Evolutionary conservation across 2,329 filamentous ascomycete genomes (phyloP).

Genomic region (Diaporthe vexans): DNA sequence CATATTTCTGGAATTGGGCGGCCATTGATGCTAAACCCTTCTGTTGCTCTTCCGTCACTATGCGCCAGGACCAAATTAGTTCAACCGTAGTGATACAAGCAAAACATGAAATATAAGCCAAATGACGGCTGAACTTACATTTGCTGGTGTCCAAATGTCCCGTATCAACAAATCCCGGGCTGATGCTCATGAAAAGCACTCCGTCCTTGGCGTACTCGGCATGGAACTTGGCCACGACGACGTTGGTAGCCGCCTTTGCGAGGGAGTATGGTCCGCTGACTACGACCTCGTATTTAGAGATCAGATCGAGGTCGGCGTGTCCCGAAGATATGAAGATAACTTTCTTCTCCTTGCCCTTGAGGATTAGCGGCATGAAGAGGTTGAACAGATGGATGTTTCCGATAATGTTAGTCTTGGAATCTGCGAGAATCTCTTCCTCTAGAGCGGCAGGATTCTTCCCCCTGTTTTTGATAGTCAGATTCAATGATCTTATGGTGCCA

Average conservation of each 20-base stretch:
- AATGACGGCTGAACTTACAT: constrained; percentile 42
- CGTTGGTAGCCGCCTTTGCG: constrained; percentile 67
- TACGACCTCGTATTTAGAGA: constrained; percentile 48
- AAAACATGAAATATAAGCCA: background rate
- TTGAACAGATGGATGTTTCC: constrained; percentile 67
- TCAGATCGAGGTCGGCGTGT: constrained; percentile 61
- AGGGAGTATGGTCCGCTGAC: constrained; percentile 57
- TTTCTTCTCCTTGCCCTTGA: constrained; percentile 66
- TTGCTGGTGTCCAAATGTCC: constrained; percentile 48
- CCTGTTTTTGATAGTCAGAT: constrained; percentile 43
- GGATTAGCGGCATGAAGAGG: constrained; percentile 66
- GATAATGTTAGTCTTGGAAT: constrained; percentile 64
- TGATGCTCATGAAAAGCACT: constrained; percentile 65
- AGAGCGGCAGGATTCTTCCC: constrained; percentile 45
- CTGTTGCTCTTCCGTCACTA: constrained; percentile 48
- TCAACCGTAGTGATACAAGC: background rate
- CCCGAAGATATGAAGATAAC: constrained; percentile 65
- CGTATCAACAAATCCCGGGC: constrained; percentile 65
- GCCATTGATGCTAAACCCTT: constrained; percentile 45
- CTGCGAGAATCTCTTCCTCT: constrained; percentile 47
- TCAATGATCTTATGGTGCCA: too few species aligned
- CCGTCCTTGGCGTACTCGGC: constrained; percentile 63
- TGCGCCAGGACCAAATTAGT: background rate
- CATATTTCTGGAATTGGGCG: constrained; percentile 52
- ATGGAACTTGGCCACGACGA: constrained; percentile 66